Percentiles rank a stretch among this genome's conserved stretches.
phyloP scores from a whole-genome alignment of 2,329 filamentous ascomycete species.

The Alternaria triticimaculans region DNA sequence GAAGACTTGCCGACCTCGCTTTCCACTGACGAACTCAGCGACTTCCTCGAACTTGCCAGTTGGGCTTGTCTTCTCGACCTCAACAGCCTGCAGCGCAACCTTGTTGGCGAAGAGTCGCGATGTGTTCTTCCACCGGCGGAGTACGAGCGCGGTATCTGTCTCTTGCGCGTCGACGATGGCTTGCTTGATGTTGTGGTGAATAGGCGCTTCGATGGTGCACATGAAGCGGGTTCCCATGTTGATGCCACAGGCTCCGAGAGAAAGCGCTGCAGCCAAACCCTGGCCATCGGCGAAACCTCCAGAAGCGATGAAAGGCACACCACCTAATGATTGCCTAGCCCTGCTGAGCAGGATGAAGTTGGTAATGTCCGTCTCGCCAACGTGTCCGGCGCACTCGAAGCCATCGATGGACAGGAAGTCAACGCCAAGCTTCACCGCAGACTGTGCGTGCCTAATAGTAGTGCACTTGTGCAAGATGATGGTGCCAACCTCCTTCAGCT shows the following conservation, averaged over 20 bases:
- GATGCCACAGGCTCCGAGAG: constrained; percentile 88
- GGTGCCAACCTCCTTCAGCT: constrained; percentile 80
- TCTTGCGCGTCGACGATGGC: constrained; percentile 87
- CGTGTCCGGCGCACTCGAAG: constrained; percentile 94
- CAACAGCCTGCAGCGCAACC: constrained; percentile 78
- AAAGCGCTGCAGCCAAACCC: constrained; percentile 87
- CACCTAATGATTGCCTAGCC: constrained; percentile 77
- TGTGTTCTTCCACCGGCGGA: constrained; percentile 93
- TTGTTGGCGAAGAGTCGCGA: constrained; percentile 88
- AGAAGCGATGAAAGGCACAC: constrained; percentile 91
- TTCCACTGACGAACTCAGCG: constrained; percentile 84
- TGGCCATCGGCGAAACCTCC: constrained; percentile 96
- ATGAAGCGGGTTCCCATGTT: constrained; percentile 99
- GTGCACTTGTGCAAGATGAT: constrained; percentile 97
- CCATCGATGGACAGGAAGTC: constrained; percentile 97
- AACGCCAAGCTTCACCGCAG: constrained; percentile 90
- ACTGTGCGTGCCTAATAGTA: constrained; percentile 89
- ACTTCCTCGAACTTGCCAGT: constrained; percentile 91
- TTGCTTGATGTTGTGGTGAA: constrained; percentile 93
- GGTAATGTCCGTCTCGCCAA: constrained; percentile 85
- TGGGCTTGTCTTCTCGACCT: constrained; percentile 81
- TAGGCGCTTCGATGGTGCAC: constrained; percentile 91
- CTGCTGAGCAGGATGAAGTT: constrained; percentile 88
- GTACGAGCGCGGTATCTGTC: constrained; percentile 86
- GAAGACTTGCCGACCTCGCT: constrained; percentile 90